Percentiles rank a stretch among this genome's conserved stretches.
Evolutionary conservation across 2,329 filamentous ascomycete species (phyloP).

Genomic region (Epicoccum nigrum): DNA sequence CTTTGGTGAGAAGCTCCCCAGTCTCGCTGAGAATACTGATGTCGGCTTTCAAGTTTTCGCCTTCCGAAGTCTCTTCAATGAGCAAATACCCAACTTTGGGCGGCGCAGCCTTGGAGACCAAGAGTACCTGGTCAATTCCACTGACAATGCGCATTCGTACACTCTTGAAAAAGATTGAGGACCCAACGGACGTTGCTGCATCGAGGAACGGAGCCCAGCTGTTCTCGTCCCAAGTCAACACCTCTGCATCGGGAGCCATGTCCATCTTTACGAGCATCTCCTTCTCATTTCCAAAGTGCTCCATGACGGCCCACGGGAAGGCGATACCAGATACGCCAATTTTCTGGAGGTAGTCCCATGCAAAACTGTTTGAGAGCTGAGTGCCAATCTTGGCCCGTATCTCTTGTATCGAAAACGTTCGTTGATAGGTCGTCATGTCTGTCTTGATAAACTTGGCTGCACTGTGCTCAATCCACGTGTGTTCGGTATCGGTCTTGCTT

Average conservation of each 20-base stretch:
- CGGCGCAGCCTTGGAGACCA: conserved; percentile 21
- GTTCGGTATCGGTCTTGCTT: conserved; percentile 6
- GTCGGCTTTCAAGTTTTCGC: conserved; percentile 33
- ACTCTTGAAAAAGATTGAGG: conserved; percentile 49
- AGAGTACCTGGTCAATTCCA: conserved; percentile 37
- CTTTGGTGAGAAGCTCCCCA: conserved; percentile 41
- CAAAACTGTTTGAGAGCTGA: conserved; percentile 42
- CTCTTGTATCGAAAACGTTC: conserved; percentile 29
- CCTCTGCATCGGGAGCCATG: conserved; percentile 29
- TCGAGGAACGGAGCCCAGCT: conserved; percentile 53
- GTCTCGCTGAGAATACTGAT: conserved; percentile 37
- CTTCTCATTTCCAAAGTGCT: conserved; percentile 47
- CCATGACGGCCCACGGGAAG: conserved; percentile 51
- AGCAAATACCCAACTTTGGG: conserved; percentile 48
- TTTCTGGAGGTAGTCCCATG: conserved; percentile 48
- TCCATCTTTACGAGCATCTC: conserved; percentile 54
- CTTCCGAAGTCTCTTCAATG: conserved; percentile 37
- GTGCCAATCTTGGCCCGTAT: conserved; percentile 37
- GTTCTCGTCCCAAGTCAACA: conserved; percentile 32
- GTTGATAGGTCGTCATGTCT: conserved; percentile 13
- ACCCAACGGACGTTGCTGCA: conserved; percentile 52
- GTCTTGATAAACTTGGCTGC: conserved; percentile 21
- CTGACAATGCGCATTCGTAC: conserved; percentile 49
- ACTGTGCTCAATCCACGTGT: conserved; percentile 46
- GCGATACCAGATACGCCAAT: conserved; percentile 52